Evolutionary conservation across 495 filamentous ascomycete species (phyloP).

Genomic region (Podospora fimiseda): DNA sequence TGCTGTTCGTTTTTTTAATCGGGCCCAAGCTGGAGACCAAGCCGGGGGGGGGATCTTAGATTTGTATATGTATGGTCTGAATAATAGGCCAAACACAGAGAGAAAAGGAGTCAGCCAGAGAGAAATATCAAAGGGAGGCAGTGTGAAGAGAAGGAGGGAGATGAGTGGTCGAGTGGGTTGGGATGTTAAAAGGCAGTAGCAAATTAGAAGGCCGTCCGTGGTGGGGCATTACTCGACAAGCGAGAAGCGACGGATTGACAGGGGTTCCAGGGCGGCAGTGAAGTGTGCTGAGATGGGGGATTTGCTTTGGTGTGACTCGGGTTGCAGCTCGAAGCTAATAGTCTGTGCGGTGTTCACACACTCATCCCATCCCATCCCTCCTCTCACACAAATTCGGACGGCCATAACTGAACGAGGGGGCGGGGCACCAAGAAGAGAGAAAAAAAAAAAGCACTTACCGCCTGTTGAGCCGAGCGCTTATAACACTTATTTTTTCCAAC

Average conservation of each 20-base stretch:
- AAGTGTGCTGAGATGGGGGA: slow-evolving; percentile 28
- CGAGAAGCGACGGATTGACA: slow-evolving; percentile 30
- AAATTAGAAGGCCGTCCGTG: slow-evolving; percentile 19
- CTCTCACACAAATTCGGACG: neutral
- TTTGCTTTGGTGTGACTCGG: slow-evolving; percentile 28
- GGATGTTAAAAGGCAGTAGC: slow-evolving; percentile 26
- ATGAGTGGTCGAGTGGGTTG: neutral
- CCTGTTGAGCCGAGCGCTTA: slow-evolving; percentile 12
- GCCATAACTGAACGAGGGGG: neutral
- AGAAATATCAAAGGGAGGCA: slow-evolving; percentile 3
- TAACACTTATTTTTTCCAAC: neutral
- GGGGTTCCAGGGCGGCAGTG: slow-evolving; percentile 30
- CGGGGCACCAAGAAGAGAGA: neutral
- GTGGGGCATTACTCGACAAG: slow-evolving; percentile 21
- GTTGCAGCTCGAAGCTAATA: slow-evolving; percentile 21
- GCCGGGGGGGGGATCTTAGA: slow-evolving; percentile 17
- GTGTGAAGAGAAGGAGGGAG: slow-evolving; percentile 5
- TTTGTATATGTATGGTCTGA: slow-evolving; percentile 3
- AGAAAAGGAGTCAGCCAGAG: slow-evolving; percentile 7
- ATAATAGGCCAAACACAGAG: slow-evolving; percentile 1
- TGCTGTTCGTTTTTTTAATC: slow-evolving; percentile 16
- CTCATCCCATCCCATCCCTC: neutral
- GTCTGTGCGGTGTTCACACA: slow-evolving; percentile 12
- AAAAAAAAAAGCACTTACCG: slow-evolving; percentile 16
- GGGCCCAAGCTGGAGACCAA: slow-evolving; percentile 16